phyloP scores from a whole-genome alignment of 805 yeast genomes.

The Lipomyces oligophaga region DNA sequence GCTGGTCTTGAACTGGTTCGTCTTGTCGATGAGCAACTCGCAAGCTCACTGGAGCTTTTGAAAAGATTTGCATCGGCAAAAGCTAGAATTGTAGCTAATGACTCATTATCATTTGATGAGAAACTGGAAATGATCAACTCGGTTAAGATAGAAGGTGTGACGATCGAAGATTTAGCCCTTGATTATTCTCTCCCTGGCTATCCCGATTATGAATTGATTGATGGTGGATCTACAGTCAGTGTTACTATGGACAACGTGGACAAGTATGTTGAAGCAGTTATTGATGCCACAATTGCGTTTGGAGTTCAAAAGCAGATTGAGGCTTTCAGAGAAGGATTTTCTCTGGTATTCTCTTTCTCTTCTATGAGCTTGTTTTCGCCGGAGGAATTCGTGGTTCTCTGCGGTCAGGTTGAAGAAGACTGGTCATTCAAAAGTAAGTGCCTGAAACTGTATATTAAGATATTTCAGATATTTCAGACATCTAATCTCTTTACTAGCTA shows the following conservation, averaged over 20 bases:
- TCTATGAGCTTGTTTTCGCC: conserved; percentile 71
- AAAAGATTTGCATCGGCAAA: conserved; percentile 41
- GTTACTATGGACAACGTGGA: conserved; percentile 55
- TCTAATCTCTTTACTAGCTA: conserved; percentile 43
- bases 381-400: conserved; percentile 62
- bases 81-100: conserved; percentile 17
- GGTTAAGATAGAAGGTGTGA: conserved; percentile 39
- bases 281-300: conserved; percentile 54
- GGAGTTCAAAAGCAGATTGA: conserved; percentile 66
- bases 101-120: conserved; percentile 9
- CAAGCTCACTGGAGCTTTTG: conserved; percentile 54
- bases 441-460: neutral
- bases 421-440: conserved; percentile 50
- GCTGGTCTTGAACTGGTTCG: conserved; percentile 42
- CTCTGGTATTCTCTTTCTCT: conserved; percentile 72
- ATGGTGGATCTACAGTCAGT: conserved; percentile 50
- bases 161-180: conserved; percentile 54
- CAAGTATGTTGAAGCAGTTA: conserved; percentile 52
- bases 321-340: conserved; percentile 75
- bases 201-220: conserved; percentile 53
- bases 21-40: conserved; percentile 55
- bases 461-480: conserved; percentile 31
- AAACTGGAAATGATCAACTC: conserved; percentile 10
- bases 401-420: conserved; percentile 81
- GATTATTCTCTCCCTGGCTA: conserved; percentile 77